These are phyloP conservation scores for Lasiodiplodia hormozganensis DNA, from an alignment of 2,329 filamentous ascomycete species.

Conservation along the genomic window DNA sequence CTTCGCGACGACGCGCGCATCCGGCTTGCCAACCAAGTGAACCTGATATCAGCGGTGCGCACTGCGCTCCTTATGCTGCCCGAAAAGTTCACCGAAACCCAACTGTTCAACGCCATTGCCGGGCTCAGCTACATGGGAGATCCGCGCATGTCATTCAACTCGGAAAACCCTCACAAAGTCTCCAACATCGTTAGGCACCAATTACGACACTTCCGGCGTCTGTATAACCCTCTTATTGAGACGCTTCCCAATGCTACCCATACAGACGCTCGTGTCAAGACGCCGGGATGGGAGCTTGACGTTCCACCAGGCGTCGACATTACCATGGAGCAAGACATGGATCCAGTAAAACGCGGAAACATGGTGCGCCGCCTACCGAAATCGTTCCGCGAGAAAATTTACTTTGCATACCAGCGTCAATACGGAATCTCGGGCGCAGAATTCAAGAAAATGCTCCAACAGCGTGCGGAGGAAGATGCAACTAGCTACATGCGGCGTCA, in stretches of 20 bases:
- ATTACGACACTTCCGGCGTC: conserved; percentile 85
- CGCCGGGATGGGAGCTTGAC: conserved; percentile 69
- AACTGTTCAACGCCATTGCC: conserved; percentile 90
- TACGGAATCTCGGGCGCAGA: conserved; percentile 84
- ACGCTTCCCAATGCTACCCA: conserved; percentile 89
- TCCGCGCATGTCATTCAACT: conserved; percentile 74
- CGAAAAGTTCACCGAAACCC: conserved; percentile 80
- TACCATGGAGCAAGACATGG: conserved; percentile 85
- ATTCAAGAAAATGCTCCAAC: conserved; percentile 83
- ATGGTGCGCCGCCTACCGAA: conserved; percentile 93
- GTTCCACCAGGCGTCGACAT: conserved; percentile 61
- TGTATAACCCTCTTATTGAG: conserved; percentile 89
- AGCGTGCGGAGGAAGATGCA: conserved; percentile 72
- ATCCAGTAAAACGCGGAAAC: conserved; percentile 86
- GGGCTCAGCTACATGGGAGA: conserved; percentile 94
- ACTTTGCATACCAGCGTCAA: conserved; percentile 93
- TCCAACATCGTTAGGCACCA: conserved; percentile 93
- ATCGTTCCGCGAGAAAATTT: conserved; percentile 85
- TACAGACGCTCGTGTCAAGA: conserved; percentile 66
- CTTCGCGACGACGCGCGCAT: conserved; percentile 91
- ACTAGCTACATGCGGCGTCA: conserved; percentile 72
- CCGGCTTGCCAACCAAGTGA: conserved; percentile 93
- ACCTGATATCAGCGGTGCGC: conserved; percentile 88
- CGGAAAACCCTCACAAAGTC: conserved; percentile 91
- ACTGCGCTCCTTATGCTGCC: conserved; percentile 88